phyloP scores from a whole-genome alignment of 2,329 filamentous ascomycete genomes.

The Neocatenulostroma microsporum region DNA sequence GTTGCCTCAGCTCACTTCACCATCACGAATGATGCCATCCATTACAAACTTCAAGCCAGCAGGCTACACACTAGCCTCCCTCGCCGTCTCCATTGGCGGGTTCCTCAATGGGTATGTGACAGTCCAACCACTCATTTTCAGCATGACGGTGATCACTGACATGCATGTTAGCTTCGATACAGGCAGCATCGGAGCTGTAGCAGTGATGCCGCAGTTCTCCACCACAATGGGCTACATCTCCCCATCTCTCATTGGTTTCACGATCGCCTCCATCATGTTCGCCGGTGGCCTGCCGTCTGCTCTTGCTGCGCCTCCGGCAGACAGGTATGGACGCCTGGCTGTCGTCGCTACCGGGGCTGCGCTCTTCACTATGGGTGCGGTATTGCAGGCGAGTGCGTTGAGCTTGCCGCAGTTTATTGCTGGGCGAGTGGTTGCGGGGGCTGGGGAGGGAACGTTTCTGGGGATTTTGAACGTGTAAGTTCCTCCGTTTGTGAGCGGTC shows the following conservation, averaged over 20 bases:
- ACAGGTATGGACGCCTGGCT: slow-evolving; percentile 45
- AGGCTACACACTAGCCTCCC: slow-evolving; percentile 13
- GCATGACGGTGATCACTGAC: too few relatives aligned
- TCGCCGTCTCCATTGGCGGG: slow-evolving; percentile 14
- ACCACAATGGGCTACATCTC: slow-evolving; percentile 45
- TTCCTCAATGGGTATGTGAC: slow-evolving; percentile 16
- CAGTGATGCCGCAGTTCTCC: slow-evolving; percentile 49
- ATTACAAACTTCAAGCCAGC: slow-evolving; percentile 3
- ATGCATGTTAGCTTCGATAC: slow-evolving; percentile 43
- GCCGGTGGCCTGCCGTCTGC: slow-evolving; percentile 48
- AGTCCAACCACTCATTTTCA: too few relatives aligned
- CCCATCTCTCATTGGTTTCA: slow-evolving; percentile 48
- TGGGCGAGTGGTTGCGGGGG: slow-evolving; percentile 49
- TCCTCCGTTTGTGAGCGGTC: too few relatives aligned
- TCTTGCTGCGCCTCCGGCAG: slow-evolving; percentile 51
- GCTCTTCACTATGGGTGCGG: slow-evolving; percentile 48
- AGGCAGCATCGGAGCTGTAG: slow-evolving; percentile 53
- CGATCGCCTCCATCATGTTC: slow-evolving; percentile 53
- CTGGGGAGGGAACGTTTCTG: slow-evolving; percentile 55
- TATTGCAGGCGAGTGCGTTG: slow-evolving; percentile 44
- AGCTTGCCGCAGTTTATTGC: slow-evolving; percentile 47
- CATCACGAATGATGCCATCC: too few relatives aligned
- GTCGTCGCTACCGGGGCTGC: slow-evolving; percentile 45
- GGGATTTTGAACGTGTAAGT: slow-evolving; percentile 48
- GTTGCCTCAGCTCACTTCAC: too few relatives aligned